Conservation (phyloP, 2,329 filamentous ascomycete genomes). For the Pseudopithomyces maydicus region DNA sequence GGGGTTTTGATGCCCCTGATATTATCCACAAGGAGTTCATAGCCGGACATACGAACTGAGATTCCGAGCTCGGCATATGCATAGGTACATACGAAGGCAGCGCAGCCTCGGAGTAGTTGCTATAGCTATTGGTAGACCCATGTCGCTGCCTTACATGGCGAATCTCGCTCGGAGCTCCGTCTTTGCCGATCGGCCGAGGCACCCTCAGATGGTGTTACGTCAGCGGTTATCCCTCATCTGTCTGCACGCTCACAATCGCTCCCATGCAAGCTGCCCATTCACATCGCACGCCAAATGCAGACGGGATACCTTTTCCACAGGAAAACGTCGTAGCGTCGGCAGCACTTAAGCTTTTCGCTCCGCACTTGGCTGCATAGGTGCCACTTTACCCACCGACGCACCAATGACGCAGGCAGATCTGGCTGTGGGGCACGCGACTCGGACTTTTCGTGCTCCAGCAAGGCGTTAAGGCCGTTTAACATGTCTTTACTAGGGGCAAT, state of each 20-base stretch:
- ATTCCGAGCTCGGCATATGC: slow-evolving; percentile 1
- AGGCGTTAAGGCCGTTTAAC: neutral
- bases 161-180: neutral
- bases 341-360: slow-evolving; percentile 4
- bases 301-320: neutral
- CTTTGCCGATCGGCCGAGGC: neutral
- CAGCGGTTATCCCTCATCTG: neutral
- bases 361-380: slow-evolving; percentile 4
- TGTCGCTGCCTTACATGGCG: neutral
- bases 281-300: neutral
- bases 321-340: neutral
- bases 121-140: too few relatives aligned
- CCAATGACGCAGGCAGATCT: neutral
- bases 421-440: slow-evolving; percentile 1
- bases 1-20: too few relatives aligned
- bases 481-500: neutral
- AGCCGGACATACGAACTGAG: neutral
- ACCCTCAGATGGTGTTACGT: neutral
- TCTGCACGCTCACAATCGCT: neutral
- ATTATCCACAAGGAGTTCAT: neutral
- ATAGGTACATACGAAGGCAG: too few relatives aligned
- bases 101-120: neutral
- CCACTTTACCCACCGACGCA: neutral
- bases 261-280: neutral
- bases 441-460: slow-evolving; percentile 4